Evolutionary conservation across 768 basidiomycete genomes (phyloP).

Genomic region (Mycena haematopus): DNA sequence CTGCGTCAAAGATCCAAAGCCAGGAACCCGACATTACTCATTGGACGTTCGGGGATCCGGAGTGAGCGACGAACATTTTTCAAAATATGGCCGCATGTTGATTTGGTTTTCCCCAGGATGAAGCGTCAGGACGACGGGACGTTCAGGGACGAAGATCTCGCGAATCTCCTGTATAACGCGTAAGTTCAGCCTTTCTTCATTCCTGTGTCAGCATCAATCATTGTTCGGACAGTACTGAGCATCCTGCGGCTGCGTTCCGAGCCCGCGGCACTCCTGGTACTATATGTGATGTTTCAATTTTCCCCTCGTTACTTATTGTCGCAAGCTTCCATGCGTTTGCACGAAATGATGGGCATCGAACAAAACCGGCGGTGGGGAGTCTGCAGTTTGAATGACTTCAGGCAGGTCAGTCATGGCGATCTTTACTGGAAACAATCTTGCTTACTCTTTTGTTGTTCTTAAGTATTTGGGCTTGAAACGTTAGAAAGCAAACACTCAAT

Average conservation of each 20-base stretch:
- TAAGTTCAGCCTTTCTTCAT: conserved; percentile 41
- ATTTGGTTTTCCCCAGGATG: conserved; percentile 49
- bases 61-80: conserved; percentile 43
- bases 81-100: neutral
- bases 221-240: conserved; percentile 58
- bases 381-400: conserved; percentile 85
- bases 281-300: neutral
- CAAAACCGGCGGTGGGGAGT: conserved; percentile 80
- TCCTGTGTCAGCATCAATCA: conserved; percentile 1
- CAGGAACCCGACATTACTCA: conserved; percentile 54
- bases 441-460: neutral
- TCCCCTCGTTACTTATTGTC: neutral
- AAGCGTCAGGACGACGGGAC: conserved; percentile 62
- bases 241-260: conserved; percentile 75
- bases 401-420: conserved; percentile 50
- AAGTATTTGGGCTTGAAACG: conserved; percentile 81
- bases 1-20: conserved; percentile 45
- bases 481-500: conserved; percentile 38
- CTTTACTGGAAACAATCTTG: neutral
- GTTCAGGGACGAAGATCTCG: conserved; percentile 78
- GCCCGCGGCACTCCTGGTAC: conserved; percentile 75
- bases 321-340: conserved; percentile 66
- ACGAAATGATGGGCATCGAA: conserved; percentile 88
- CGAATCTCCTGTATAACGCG: conserved; percentile 70
- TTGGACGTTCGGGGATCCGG: conserved; percentile 70